Base-by-base conservation (phyloP, 1,139 yeast genomes). In the Yarrowia galli region DNA sequence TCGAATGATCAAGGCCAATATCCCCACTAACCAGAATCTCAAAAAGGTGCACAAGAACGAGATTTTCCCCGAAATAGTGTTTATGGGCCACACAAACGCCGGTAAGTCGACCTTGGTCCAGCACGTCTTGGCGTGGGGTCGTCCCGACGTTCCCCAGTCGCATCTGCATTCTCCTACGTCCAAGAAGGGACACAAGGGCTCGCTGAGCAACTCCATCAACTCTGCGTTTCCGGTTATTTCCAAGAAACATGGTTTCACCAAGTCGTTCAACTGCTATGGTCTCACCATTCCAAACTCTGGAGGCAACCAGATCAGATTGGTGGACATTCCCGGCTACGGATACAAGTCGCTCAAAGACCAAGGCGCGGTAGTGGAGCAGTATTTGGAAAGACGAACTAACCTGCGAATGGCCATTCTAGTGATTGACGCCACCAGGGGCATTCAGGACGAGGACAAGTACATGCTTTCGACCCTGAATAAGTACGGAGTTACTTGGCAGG, bases 241-340 rank as follows among this genome's bases (percentile, higher is more conserved):
- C 5, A 82, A 79, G 67, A 80, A 81, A 67, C 92, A 92, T 0
- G 97, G 96, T 1, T 90, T 80, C 74, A 92, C 98, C 1, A 87
- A 88, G 73, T 87, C 95, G 5, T 78, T 92, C 74, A 90, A 89
- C 73, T 87, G 91, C 71, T 92, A 83, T 77, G 89, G 66, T 18
- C 46, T 61, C 45, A 61, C 66, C 45, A 48, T 61, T 20, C 66
- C 66, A 12, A 46, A 61, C 38, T 61, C 87, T 68, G 78, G 91
- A 22, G 89, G 89, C 0, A 84, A 85, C 63, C 81, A 83, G 69
- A 80, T 92, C 61, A 79, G 92, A 69, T 74, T 92, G 9, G 84
- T 92, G 1, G 98, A 92, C 75, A 85, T 92, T 46, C 97, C 98
- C 0, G 98, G 98, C 0, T 92, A 92, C 75, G 98, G 98, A 2